These are phyloP conservation scores for Bacterosira constricta DNA, from an alignment of 108 stramenopile species.

Conservation along the genomic window DNA sequence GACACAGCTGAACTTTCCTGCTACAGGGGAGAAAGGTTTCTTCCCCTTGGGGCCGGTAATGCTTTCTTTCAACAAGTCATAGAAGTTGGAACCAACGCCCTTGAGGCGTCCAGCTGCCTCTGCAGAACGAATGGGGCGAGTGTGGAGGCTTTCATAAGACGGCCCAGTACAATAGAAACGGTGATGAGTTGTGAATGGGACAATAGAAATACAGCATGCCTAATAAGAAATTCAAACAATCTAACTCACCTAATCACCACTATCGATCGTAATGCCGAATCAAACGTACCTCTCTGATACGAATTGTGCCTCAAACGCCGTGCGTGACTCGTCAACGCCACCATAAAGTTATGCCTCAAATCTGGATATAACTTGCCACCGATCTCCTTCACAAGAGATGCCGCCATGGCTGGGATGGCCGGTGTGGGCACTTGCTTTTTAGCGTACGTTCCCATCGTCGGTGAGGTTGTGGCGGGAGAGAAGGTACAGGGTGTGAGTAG, in stretches of 20 bases:
- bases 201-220: too few relatives aligned
- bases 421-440: conserved; percentile 47
- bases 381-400: conserved; percentile 40
- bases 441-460: conserved; percentile 30
- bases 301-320: conserved; percentile 30
- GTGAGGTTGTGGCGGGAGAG: conserved; percentile 37
- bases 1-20: conserved; percentile 41
- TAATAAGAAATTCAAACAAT: too few relatives aligned
- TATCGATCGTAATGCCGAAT: conserved; percentile 45
- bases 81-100: conserved; percentile 43
- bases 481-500: conserved; percentile 37
- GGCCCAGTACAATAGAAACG: too few relatives aligned
- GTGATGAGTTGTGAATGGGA: background rate
- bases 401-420: conserved; percentile 47
- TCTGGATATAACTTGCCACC: conserved; percentile 55
- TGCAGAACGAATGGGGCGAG: conserved; percentile 38
- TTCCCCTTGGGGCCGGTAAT: conserved; percentile 28
- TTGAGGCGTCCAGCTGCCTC: conserved; percentile 43
- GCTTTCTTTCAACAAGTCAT: conserved; percentile 46
- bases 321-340: conserved; percentile 37
- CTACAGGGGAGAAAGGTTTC: conserved; percentile 28
- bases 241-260: conserved; percentile 30
- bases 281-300: conserved; percentile 42
- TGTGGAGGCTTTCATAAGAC: conserved; percentile 14
- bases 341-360: conserved; percentile 44